Conservation (phyloP, 441 rosid genomes). For the Eugenia klotzschiana region DNA sequence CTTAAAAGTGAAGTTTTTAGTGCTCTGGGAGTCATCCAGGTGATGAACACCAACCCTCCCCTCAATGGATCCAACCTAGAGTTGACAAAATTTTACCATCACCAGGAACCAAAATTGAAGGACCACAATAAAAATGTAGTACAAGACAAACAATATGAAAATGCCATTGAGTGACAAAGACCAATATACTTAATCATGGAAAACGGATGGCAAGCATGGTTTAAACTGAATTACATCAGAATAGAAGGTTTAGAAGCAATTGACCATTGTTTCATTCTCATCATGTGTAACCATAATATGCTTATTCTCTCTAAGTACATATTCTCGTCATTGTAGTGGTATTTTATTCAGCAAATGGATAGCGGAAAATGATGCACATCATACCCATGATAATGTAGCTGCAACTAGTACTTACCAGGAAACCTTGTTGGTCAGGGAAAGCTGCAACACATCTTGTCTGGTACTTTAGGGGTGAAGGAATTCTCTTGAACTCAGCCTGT, state of each 20-base stretch:
- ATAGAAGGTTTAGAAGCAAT: not conserved
- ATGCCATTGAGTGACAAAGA: not conserved
- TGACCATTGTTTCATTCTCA: not conserved
- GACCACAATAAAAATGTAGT: not conserved
- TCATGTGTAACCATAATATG: not conserved
- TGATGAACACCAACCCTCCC: slow-evolving; percentile 97
- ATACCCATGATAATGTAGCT: not conserved
- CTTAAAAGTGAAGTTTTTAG: slow-evolving; percentile 82
- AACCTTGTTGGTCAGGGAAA: slow-evolving; percentile 97
- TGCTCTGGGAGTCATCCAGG: slow-evolving; percentile 70
- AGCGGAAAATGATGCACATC: not conserved
- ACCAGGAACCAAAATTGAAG: not conserved
- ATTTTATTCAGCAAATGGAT: not conserved
- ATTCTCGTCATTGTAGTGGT: not conserved
- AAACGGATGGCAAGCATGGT: not conserved
- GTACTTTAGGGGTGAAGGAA: slow-evolving; percentile 75
- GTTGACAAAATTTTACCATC: not conserved
- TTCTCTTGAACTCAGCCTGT: slow-evolving; percentile 83
- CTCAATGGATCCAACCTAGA: slow-evolving; percentile 84
- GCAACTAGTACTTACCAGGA: slow-evolving; percentile 41
- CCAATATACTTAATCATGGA: not conserved
- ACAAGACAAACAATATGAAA: not conserved
- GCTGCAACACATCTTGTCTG: slow-evolving; percentile 97
- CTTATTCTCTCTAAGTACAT: not conserved
- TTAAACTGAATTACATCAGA: not conserved